Evolutionary conservation across 129 eudicot species (phyloP).

Genomic region (Lactuca sativa): DNA sequence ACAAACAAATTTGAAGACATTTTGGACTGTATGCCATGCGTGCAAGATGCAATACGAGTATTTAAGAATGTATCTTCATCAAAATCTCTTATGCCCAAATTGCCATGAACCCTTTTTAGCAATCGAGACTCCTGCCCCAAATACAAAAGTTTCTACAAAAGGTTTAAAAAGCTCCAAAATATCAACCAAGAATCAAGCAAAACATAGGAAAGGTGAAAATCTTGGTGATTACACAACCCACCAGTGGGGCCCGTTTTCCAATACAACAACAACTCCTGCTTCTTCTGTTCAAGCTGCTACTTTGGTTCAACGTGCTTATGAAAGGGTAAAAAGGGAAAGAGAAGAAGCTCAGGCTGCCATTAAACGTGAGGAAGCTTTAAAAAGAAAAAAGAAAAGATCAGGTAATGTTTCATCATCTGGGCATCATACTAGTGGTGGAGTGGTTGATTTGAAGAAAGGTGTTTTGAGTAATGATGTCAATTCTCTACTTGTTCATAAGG

Average conservation of each 20-base stretch:
- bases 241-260: slow-evolving; percentile 80
- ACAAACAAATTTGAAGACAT: slow-evolving; percentile 41
- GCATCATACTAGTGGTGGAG: slow-evolving; percentile 12
- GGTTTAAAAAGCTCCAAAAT: slow-evolving; percentile 33
- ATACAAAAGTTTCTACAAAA: slow-evolving; percentile 42
- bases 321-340: slow-evolving; percentile 75
- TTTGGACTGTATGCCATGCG: slow-evolving; percentile 86
- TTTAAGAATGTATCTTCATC: slow-evolving; percentile 69
- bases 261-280: slow-evolving; percentile 29
- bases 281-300: slow-evolving; percentile 75
- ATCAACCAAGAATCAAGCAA: slow-evolving; percentile 25
- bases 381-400: slow-evolving; percentile 46
- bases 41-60: slow-evolving; percentile 94
- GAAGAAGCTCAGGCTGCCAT: slow-evolving; percentile 76
- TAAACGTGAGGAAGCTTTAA: slow-evolving; percentile 62
- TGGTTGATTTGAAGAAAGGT: slow-evolving; percentile 11
- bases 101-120: slow-evolving; percentile 80
- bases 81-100: slow-evolving; percentile 80
- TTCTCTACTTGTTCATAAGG: slow-evolving; percentile 50
- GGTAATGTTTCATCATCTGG: slow-evolving; percentile 32
- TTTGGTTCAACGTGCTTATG: slow-evolving; percentile 79
- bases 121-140: slow-evolving; percentile 59
- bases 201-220: slow-evolving; percentile 27
- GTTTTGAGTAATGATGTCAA: slow-evolving; percentile 30
- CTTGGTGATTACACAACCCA: slow-evolving; percentile 23